Evolutionary conservation across 2,329 filamentous ascomycete genomes (phyloP).

Genomic region (Aspergillus sp.): DNA sequence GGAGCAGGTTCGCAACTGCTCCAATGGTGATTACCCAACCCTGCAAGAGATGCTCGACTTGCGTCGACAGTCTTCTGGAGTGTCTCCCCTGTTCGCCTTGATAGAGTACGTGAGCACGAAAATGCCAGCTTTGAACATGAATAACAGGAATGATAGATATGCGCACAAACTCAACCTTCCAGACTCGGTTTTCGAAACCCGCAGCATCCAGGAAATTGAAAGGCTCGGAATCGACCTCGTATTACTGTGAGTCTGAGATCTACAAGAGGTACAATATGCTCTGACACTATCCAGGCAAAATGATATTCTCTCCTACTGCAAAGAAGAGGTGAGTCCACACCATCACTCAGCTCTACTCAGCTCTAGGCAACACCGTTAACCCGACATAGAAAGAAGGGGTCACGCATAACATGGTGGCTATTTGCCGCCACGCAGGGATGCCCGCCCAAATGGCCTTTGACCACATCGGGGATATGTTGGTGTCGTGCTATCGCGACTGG

Average conservation of each 20-base stretch:
- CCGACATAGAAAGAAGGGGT: conserved; percentile 17
- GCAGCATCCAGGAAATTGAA: conserved; percentile 19
- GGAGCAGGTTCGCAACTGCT: conserved; percentile 16
- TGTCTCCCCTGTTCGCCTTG: conserved; percentile 20
- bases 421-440: conserved; percentile 16
- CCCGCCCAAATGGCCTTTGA: conserved; percentile 24
- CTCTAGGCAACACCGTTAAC: background rate
- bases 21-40: conserved; percentile 9
- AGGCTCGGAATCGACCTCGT: conserved; percentile 19
- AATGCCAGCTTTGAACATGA: too few species aligned
- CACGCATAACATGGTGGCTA: conserved; percentile 21
- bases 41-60: conserved; percentile 15
- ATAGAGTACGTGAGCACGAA: conserved; percentile 16
- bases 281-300: conserved; percentile 17
- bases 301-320: conserved; percentile 26
- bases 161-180: conserved; percentile 18
- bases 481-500: conserved; percentile 21
- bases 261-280: background rate
- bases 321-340: conserved; percentile 19
- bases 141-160: conserved; percentile 8
- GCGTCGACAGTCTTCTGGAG: conserved; percentile 19
- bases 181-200: conserved; percentile 16
- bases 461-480: conserved; percentile 18
- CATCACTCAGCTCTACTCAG: background rate
- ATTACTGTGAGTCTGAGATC: conserved; percentile 14